phyloP scores from a whole-genome alignment of 176 grass and related monocot species.

The Tuctoria greenei region DNA sequence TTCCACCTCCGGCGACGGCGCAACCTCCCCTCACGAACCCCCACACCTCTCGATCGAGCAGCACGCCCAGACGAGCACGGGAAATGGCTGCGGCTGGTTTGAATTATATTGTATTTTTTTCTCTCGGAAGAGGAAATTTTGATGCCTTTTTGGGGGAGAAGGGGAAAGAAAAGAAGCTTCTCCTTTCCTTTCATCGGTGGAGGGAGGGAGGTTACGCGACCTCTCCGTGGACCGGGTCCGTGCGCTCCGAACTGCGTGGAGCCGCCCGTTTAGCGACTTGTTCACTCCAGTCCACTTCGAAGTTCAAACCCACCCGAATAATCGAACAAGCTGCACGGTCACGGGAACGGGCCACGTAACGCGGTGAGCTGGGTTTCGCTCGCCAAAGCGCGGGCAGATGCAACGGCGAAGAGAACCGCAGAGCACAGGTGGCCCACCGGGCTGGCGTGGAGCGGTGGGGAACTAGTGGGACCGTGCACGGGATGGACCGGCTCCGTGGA shows the following conservation, averaged over 20 bases:
- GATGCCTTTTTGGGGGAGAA: not conserved
- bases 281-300: too few species aligned
- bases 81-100: constrained; percentile 21
- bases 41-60: constrained; percentile 1
- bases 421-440: not conserved
- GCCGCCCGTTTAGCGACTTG: not conserved
- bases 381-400: not conserved
- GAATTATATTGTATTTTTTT: not conserved
- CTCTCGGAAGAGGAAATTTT: not conserved
- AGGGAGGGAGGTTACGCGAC: not conserved
- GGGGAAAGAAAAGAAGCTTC: constrained; percentile 39
- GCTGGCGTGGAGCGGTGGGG: not conserved
- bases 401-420: not conserved
- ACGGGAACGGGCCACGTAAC: constrained; percentile 2
- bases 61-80: not conserved
- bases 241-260: not conserved
- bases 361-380: not conserved
- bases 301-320: too few species aligned
- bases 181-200: constrained; percentile 36
- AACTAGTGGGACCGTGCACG: not conserved
- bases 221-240: not conserved
- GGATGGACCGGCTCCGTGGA: not conserved
- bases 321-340: too few species aligned
- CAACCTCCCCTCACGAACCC: not conserved
- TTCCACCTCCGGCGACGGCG: constrained; percentile 2